Percentiles rank a stretch among this genome's conserved stretches.
Conservation (phyloP, 306 rosid genomes). For the Senna siamea region DNA sequence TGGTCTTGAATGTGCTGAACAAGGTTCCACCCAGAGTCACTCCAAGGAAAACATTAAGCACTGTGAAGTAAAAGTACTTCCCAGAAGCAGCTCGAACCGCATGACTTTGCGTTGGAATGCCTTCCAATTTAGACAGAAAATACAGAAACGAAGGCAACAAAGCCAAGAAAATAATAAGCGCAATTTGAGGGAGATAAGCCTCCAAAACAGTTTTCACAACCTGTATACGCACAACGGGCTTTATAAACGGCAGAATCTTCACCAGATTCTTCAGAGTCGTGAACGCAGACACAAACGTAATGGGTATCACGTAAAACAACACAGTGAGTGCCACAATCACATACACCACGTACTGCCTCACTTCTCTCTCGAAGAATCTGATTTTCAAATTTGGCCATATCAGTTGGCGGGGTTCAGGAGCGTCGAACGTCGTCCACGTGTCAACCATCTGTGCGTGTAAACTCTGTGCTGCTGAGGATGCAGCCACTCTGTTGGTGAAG, state of each 20-base stretch:
- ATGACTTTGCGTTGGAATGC: slow-evolving; percentile 82
- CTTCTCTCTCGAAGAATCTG: slow-evolving; percentile 61
- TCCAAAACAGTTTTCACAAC: slow-evolving; percentile 68
- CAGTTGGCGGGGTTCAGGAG: slow-evolving; percentile 78
- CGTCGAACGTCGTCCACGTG: slow-evolving; percentile 67
- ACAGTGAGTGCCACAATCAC: slow-evolving; percentile 66
- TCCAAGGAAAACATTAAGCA: slow-evolving; percentile 86
- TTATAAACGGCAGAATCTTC: slow-evolving; percentile 75
- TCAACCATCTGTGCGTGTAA: slow-evolving; percentile 78
- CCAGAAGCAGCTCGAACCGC: slow-evolving; percentile 86
- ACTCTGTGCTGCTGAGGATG: slow-evolving; percentile 90
- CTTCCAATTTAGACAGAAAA: slow-evolving; percentile 77
- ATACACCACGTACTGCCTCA: slow-evolving; percentile 73
- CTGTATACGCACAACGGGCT: slow-evolving; percentile 46
- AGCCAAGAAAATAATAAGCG: slow-evolving; percentile 81
- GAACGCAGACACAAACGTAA: slow-evolving; percentile 65
- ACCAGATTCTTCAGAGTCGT: slow-evolving; percentile 72
- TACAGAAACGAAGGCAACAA: slow-evolving; percentile 75
- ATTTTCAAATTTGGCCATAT: slow-evolving; percentile 81
- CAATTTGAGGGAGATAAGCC: slow-evolving; percentile 94
- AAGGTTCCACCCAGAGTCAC: slow-evolving; percentile 82
- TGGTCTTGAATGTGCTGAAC: slow-evolving; percentile 57
- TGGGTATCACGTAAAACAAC: slow-evolving; percentile 82
- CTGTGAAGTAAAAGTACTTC: slow-evolving; percentile 78
- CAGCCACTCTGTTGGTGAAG: slow-evolving; percentile 66